Evolutionary conservation across 1,284 basidiomycete species (phyloP), one percentile per base, ranked within the genome.

Genomic region (Heterobasidion irregulare): DNA sequence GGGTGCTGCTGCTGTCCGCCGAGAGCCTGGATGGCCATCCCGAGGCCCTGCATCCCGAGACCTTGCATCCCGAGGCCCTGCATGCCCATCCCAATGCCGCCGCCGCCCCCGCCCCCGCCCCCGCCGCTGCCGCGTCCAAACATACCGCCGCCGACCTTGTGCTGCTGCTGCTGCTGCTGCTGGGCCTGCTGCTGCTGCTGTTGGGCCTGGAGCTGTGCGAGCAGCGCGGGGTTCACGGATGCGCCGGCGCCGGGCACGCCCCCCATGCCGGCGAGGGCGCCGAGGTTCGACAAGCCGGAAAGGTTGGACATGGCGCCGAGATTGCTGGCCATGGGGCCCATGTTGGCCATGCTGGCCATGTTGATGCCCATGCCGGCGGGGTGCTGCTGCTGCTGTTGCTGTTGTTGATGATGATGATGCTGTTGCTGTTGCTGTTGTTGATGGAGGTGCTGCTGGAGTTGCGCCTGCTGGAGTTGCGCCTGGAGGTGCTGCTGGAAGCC

Each of bases 321-420:
- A n/a, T n/a, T n/a, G n/a, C n/a, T n/a, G n/a, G n/a, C n/a, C n/a
- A n/a, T n/a, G n/a, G n/a, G n/a, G n/a, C n/a, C n/a, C 13, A 53
- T 53, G 33, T 38, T 45, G 32, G 13, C 6, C 50, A 56, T 53
- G 7, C 33, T 47, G 49, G 41, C 43, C 32, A 38, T 57, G 55
- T 53, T 58, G 54, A 53, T 57, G 54, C 46, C 36, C 47, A 26
- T 26, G 26, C 26, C 26, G 54, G 16, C 43, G 51, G 57, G 52
- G 45, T 64, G 63, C 45, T 61, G 61, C 18, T 62, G 64, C 52
- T 26, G 26, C 2, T 61, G 59, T 18, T 43, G 46, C 47, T 63
- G 65, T 41, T 66, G 68, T 44, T 15, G 46, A 0, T 36, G 49
- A 1, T 50, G 49, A 4, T 34, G 49, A 1, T 26, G 33, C 3